A percentile compares a stretch with the other conserved stretches of the same genome.
Evolutionary conservation across 345 rosid genomes (phyloP).

Genomic region (Salix udensis): DNA sequence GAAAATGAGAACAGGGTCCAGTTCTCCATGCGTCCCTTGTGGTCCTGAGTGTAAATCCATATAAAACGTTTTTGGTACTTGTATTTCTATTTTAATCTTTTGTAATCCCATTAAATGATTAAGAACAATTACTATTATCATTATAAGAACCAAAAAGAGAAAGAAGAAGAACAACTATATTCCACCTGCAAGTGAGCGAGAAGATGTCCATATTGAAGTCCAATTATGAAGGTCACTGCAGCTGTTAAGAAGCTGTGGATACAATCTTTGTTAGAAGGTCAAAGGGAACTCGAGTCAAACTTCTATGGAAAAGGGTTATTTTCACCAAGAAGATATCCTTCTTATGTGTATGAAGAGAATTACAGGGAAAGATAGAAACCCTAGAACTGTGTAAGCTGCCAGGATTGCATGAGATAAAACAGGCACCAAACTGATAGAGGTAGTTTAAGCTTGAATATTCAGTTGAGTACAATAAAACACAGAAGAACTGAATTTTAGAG

Average conservation of each 20-base stretch:
- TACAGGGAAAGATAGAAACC: neutral
- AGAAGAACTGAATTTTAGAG: neutral
- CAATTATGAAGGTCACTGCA: conserved; percentile 39
- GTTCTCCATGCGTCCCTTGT: conserved; percentile 29
- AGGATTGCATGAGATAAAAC: neutral
- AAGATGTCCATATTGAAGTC: conserved; percentile 47
- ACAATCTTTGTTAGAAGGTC: neutral
- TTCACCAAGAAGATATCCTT: neutral
- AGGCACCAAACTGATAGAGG: neutral
- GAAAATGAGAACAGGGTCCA: conserved; percentile 32
- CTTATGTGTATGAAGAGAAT: neutral
- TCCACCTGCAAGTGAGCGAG: conserved; percentile 39
- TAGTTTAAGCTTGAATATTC: neutral
- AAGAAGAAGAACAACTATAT: neutral
- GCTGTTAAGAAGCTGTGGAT: conserved; percentile 40
- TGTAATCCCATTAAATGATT: neutral
- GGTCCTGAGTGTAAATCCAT: conserved; percentile 28
- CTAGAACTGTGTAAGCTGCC: neutral
- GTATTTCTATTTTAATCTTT: neutral
- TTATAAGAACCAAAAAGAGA: neutral
- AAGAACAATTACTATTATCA: neutral
- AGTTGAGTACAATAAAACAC: neutral
- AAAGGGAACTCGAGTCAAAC: neutral
- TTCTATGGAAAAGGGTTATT: neutral
- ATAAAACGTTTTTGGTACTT: neutral